Evolutionary conservation across 345 rosid genomes (phyloP).

Genomic region (Hypericum perforatum): DNA sequence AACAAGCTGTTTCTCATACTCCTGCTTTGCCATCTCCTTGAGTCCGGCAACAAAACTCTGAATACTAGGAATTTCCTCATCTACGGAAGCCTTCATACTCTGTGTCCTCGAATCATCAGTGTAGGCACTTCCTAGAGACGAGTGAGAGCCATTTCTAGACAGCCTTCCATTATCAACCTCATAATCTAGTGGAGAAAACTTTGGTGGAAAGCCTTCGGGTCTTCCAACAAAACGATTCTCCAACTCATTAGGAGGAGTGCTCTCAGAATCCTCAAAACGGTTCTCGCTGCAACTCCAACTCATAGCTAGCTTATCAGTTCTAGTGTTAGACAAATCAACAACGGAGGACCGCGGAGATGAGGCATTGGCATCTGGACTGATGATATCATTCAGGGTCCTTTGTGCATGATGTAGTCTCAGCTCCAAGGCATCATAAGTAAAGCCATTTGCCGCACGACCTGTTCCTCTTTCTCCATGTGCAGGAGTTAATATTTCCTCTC

Average conservation of each 20-base stretch:
- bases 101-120: slow-evolving; percentile 28
- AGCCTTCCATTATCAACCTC: slow-evolving; percentile 22
- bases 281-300: slow-evolving; percentile 54
- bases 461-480: slow-evolving; percentile 29
- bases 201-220: slow-evolving; percentile 40
- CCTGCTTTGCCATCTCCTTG: slow-evolving; percentile 60
- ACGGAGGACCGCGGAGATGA: slow-evolving; percentile 18
- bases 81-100: slow-evolving; percentile 41
- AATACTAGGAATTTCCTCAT: slow-evolving; percentile 65
- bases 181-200: slow-evolving; percentile 32
- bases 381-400: slow-evolving; percentile 35
- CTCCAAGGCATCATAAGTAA: slow-evolving; percentile 31
- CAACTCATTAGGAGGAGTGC: slow-evolving; percentile 58
- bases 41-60: slow-evolving; percentile 71
- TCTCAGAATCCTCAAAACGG: slow-evolving; percentile 29
- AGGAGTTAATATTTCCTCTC: slow-evolving; percentile 19
- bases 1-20: slow-evolving; percentile 34
- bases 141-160: slow-evolving; percentile 65
- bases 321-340: slow-evolving; percentile 37
- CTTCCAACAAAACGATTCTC: slow-evolving; percentile 57
- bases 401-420: slow-evolving; percentile 41
- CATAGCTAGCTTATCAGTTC: slow-evolving; percentile 34
- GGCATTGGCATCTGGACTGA: slow-evolving; percentile 25
- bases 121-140: slow-evolving; percentile 65
- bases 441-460: slow-evolving; percentile 34